Conservation (phyloP, 2,329 filamentous ascomycete genomes). For the Pyrenophora seminiperda region DNA sequence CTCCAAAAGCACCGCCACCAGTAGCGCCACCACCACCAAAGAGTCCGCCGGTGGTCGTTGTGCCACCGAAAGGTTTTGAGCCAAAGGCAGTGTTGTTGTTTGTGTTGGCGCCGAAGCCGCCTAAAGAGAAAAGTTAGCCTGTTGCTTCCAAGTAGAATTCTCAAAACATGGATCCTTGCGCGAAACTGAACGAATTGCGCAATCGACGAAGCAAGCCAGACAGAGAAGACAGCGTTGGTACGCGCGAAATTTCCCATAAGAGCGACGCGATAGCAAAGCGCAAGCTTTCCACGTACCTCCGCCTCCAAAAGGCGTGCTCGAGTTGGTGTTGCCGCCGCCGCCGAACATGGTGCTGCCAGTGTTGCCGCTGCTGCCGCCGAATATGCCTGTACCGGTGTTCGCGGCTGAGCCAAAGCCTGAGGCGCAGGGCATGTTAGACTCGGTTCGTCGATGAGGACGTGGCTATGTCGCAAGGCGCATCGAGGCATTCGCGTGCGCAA, state of each 20-base stretch:
- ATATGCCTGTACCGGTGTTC: conserved; percentile 43
- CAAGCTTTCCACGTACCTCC: conserved; percentile 48
- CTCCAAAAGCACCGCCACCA: conserved; percentile 15
- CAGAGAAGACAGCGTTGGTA: background rate
- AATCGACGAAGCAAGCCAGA: conserved; percentile 1
- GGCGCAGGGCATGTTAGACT: conserved; percentile 48
- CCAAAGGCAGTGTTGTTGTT: conserved; percentile 34
- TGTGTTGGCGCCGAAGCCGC: conserved; percentile 39
- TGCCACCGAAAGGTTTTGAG: conserved; percentile 42
- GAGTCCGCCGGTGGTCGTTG: conserved; percentile 42
- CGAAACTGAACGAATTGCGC: background rate
- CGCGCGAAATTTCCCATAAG: conserved; percentile 7
- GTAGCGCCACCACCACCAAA: conserved; percentile 35
- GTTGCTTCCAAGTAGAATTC: background rate
- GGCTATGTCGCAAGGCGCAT: conserved; percentile 38
- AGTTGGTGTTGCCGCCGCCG: conserved; percentile 34
- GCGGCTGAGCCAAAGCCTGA: conserved; percentile 49
- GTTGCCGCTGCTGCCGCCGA: conserved; percentile 38
- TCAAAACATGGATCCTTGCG: conserved; percentile 5
- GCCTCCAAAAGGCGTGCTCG: conserved; percentile 42
- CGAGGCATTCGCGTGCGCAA: conserved; percentile 33
- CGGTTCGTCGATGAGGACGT: conserved; percentile 35
- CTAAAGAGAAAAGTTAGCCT: conserved; percentile 35
- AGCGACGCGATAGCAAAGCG: conserved; percentile 39
- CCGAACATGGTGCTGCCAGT: conserved; percentile 43